These are phyloP conservation scores for Phytophthora nicotianae DNA, from an alignment of 352 stramenopile species.

Conservation along the genomic window DNA sequence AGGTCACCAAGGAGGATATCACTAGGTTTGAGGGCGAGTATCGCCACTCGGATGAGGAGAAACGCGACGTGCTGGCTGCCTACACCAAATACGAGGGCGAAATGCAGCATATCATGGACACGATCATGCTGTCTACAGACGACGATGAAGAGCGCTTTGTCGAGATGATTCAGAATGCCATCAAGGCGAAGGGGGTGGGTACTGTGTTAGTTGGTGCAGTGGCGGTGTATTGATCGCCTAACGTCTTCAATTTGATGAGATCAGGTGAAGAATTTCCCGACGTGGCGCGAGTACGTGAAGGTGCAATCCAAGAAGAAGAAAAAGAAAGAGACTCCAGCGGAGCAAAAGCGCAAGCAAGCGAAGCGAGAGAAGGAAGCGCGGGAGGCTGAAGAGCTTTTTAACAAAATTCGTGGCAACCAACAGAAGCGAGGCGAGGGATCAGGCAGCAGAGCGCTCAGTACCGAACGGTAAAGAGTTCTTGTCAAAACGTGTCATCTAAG, in stretches of 20 bases:
- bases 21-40: constrained; percentile 80
- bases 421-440: constrained; percentile 39
- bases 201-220: not conserved
- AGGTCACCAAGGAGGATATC: constrained; percentile 85
- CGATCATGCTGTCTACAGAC: constrained; percentile 89
- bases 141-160: constrained; percentile 75
- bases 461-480: constrained; percentile 56
- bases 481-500: not conserved
- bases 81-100: constrained; percentile 83
- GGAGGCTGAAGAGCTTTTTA: constrained; percentile 67
- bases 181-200: constrained; percentile 45
- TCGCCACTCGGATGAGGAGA: constrained; percentile 85
- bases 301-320: constrained; percentile 44
- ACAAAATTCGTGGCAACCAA: constrained; percentile 64
- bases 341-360: constrained; percentile 51
- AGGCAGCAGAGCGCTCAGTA: constrained; percentile 39
- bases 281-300: constrained; percentile 57
- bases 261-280: constrained; percentile 43
- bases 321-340: constrained; percentile 34
- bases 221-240: not conserved
- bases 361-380: constrained; percentile 65
- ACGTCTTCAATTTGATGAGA: constrained; percentile 1
- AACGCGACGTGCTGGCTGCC: constrained; percentile 72
- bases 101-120: constrained; percentile 82
- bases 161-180: constrained; percentile 69